Evolutionary conservation across 225 moss, liverwort and hornwort species (phyloP).

Genomic region (Sphagnum contortum): DNA sequence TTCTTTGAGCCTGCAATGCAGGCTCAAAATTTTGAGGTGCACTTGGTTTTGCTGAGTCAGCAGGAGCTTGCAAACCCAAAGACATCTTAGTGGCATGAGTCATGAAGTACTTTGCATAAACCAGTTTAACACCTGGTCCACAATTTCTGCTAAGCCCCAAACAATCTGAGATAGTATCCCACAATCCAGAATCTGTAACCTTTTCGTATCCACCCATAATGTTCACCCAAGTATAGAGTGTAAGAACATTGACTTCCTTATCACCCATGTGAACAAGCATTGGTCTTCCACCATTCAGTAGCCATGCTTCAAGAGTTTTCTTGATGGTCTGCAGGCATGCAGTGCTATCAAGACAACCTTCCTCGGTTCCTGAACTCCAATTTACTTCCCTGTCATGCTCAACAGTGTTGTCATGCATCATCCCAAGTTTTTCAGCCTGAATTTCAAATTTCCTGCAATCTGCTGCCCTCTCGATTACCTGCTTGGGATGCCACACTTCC

Average conservation of each 20-base stretch:
- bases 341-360: constrained; percentile 6
- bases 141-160: constrained; percentile 60
- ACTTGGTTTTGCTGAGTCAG: too few species aligned
- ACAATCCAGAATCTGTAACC: constrained; percentile 48
- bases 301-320: constrained; percentile 28
- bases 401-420: constrained; percentile 2
- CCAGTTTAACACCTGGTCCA: constrained; percentile 79
- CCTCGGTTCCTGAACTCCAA: neutral
- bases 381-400: neutral
- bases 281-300: constrained; percentile 33
- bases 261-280: constrained; percentile 52
- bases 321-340: constrained; percentile 15
- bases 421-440: neutral
- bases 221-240: constrained; percentile 39
- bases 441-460: too few species aligned
- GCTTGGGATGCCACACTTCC: too few species aligned
- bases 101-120: constrained; percentile 75
- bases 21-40: too few species aligned
- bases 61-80: neutral
- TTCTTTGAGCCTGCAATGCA: too few species aligned
- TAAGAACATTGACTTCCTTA: constrained; percentile 48
- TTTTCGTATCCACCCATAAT: constrained; percentile 54
- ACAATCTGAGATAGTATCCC: constrained; percentile 48
- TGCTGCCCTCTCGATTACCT: too few species aligned
- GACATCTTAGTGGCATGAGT: constrained; percentile 23